Evolutionary conservation across 148 eudicot genomes (phyloP), one percentile per base, ranked within the genome.

Genomic region (Cornus suecica): DNA sequence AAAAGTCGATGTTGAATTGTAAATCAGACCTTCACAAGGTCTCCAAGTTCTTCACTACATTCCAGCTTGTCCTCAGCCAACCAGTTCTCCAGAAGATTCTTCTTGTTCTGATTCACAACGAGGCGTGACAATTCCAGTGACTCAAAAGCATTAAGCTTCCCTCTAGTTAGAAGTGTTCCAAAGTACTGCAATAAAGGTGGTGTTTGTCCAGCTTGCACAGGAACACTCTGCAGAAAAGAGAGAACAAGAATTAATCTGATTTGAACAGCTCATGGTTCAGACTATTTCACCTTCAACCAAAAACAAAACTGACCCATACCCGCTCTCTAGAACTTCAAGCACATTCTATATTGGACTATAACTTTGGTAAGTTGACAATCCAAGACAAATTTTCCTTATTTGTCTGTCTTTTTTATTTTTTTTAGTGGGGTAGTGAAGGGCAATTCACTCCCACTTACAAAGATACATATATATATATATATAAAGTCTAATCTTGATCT

Each of bases 1-100:
- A 68, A 68, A 34, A 62, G 45, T 60, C 52, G 70, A 15, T 23
- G 22, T n/a, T n/a, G 66, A 26, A 27, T 31, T 15, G 15, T 52
- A 68, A 29, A 63, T 70, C 30, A 71, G 31, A 95, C 99, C 99
- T 95, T 95, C 76, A 95, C 99, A 76, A 95, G 90, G 80, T 95
- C 99, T 70, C 99, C 99, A 83, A 95, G 99, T 85, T 95, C 99
- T 86, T 95, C 99, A 69, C 94, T 92, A 73, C 97, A 95, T 79
- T 95, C 99, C 71, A 95, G 82, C 75, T 95, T 95, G 77, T 95
- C 99, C 75, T 95, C 99, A 45, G 99, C 97, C 79, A 95, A 84
- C 99, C 99, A 95, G 72, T 90, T 95, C 83, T 95, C 99, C 69
- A 95, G 66, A 31, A 95, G 91, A 83, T 92, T 95, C 78, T 95